Conservation (phyloP, 2,329 filamentous ascomycete genomes). For the Neonectria hederae region DNA sequence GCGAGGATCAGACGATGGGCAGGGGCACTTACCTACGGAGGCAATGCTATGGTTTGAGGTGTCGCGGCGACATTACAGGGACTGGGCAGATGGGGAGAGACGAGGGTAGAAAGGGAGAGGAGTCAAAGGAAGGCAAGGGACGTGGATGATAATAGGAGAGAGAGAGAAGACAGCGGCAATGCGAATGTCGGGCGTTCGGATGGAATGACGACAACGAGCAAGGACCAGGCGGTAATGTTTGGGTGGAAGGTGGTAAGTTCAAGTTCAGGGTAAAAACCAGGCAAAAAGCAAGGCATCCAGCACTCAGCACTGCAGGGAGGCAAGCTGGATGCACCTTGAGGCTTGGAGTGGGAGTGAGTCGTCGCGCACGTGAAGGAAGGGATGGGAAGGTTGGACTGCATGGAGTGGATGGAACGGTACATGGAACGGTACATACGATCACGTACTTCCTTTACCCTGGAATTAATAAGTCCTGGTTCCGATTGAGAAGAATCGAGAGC, state of each 20-base stretch:
- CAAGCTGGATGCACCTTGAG: neutral
- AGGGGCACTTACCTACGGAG: constrained; percentile 26
- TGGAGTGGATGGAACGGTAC: neutral
- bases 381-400: neutral
- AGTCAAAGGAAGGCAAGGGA: neutral
- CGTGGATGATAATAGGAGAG: constrained; percentile 24
- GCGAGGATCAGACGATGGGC: constrained; percentile 37
- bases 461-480: neutral
- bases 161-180: constrained; percentile 19
- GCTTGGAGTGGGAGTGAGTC: neutral
- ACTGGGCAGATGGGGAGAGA: neutral
- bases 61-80: constrained; percentile 20
- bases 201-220: constrained; percentile 20
- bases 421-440: neutral
- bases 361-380: constrained; percentile 12
- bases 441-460: neutral
- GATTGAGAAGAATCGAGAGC: neutral
- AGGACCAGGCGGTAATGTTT: constrained; percentile 1
- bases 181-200: constrained; percentile 5
- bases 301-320: neutral
- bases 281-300: constrained; percentile 1
- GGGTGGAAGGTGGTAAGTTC: constrained; percentile 1
- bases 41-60: constrained; percentile 19
- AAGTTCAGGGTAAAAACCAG: neutral
- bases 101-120: neutral